Base-by-base conservation (phyloP, 352 stramenopile species). In the Globisporangium nagaii region DNA sequence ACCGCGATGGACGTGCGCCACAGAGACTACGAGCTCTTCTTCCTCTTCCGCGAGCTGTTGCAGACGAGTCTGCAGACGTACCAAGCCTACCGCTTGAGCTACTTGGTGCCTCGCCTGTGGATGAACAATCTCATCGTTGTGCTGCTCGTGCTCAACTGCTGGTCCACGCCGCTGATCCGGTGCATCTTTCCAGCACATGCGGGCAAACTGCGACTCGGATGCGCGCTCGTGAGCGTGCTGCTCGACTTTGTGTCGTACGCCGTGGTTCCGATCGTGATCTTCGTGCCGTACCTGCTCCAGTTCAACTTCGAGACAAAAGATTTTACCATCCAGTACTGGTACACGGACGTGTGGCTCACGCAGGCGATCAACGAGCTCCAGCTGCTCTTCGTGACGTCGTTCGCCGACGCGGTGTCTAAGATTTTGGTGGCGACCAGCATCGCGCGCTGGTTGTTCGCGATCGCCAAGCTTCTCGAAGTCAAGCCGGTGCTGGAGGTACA, bases 101-200 rank as follows among this genome's bases (percentile, higher is more conserved):
- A 37, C 36, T 60, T 68, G 22, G 30, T 73, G 0, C 58, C 68
- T 32, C 49, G 52, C 20, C 12, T 62, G 12, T 71, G 62, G 56
- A 36, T 77, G 12, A 73, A 74, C n/a, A 63, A 67, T 4, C 65
- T 72, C 5, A 73, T 73, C 49, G 66, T 72, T 1, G 12, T 32
- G n/a, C 52, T 74, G 9, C 50, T 77, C 2, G 62, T 68, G 31
- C 12, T 68, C 0, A 77, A 73, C 30, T 77, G 68, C 28, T 77
- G 62, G 62, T 73, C 62, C 2, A 53, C 52, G 4, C 40, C 39
- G 6, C 13, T 48, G 20, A 4, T 41, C 10, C 22, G 27, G 2
- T 59, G 15, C n/a, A 12, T n/a, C 13, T 24, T 49, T 20, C 9
- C 20, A 30, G 8, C 31, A 12, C n/a, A 32, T 22, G 20, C n/a